Conservation (phyloP, 164 flowering plant species). For the Berberis thunbergii region DNA sequence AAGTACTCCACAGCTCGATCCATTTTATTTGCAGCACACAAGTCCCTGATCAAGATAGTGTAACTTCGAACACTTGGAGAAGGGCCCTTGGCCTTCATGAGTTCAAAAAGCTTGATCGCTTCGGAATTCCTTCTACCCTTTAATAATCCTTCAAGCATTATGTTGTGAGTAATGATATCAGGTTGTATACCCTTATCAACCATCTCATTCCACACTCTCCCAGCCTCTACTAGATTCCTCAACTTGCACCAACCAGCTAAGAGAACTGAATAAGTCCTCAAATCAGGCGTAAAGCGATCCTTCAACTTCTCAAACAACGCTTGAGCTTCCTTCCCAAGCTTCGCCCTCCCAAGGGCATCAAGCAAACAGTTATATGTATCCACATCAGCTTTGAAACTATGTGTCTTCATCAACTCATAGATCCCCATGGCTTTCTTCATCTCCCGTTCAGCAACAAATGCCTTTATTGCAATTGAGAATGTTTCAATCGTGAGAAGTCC, state of each 20-base stretch:
- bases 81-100: too few relatives aligned
- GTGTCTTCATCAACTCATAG: constrained; percentile 74
- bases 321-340: constrained; percentile 81
- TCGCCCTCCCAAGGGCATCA: constrained; percentile 62
- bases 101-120: too few relatives aligned
- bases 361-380: constrained; percentile 64
- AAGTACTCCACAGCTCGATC: too few relatives aligned
- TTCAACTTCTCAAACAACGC: constrained; percentile 58
- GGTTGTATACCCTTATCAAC: constrained; percentile 72
- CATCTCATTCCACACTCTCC: constrained; percentile 83
- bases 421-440: constrained; percentile 76
- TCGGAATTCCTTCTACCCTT: too few relatives aligned
- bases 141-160: too few relatives aligned
- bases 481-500: constrained; percentile 65
- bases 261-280: constrained; percentile 51
- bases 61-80: too few relatives aligned
- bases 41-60: too few relatives aligned
- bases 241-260: constrained; percentile 84
- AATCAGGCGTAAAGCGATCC: constrained; percentile 50
- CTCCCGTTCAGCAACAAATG: constrained; percentile 74
- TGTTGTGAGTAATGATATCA: constrained; percentile 51
- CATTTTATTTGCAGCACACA: too few relatives aligned
- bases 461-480: constrained; percentile 51
- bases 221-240: constrained; percentile 70
- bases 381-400: constrained; percentile 48